A percentile compares a stretch with the other conserved stretches of the same genome.
Evolutionary conservation across 306 rosid species (phyloP).

Genomic region (Prunus mongolica): DNA sequence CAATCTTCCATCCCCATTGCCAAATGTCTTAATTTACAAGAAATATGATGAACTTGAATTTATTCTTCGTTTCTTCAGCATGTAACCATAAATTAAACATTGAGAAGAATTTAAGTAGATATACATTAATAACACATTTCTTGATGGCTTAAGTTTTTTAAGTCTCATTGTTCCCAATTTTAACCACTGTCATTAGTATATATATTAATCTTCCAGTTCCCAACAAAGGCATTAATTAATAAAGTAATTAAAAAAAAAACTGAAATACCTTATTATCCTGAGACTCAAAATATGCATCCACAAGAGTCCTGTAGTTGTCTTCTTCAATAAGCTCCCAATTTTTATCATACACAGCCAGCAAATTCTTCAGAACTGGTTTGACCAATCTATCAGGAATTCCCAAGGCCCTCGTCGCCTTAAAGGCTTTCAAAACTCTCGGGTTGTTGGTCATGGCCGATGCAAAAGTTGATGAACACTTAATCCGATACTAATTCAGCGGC

Average conservation of each 20-base stretch:
- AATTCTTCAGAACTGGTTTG: slow-evolving; percentile 43
- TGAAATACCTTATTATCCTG: slow-evolving; percentile 52
- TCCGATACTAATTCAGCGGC: background rate
- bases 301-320: slow-evolving; percentile 61
- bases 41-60: too few species aligned
- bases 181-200: background rate
- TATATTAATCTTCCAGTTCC: background rate
- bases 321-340: slow-evolving; percentile 71
- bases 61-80: too few species aligned
- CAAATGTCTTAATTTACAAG: too few species aligned
- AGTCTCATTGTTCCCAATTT: background rate
- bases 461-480: background rate
- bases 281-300: slow-evolving; percentile 69
- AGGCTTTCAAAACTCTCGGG: slow-evolving; percentile 41
- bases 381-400: slow-evolving; percentile 51
- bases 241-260: background rate
- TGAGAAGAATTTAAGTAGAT: too few species aligned
- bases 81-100: too few species aligned
- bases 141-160: background rate
- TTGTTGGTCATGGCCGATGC: slow-evolving; percentile 37
- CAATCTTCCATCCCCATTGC: too few species aligned
- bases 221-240: background rate
- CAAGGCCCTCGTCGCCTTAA: slow-evolving; percentile 37
- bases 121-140: too few species aligned
- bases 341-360: slow-evolving; percentile 33